Conservation (phyloP, 2,329 filamentous ascomycete species). For the Coniochaeta prunicola region DNA sequence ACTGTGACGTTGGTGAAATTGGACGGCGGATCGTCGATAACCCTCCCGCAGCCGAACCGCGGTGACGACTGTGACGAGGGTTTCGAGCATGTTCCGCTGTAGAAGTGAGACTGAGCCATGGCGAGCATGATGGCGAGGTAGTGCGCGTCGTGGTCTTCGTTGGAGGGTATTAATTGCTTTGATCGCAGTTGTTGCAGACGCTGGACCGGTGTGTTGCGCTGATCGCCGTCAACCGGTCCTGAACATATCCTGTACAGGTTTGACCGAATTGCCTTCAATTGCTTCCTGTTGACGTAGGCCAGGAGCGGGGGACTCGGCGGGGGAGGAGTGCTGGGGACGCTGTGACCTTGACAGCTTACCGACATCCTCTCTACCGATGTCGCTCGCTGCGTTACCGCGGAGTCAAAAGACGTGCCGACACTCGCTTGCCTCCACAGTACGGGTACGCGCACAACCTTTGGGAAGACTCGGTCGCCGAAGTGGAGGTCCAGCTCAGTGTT, state of each 20-base stretch:
- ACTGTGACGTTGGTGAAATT: constrained; percentile 41
- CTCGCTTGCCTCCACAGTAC: constrained; percentile 40
- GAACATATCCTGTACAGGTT: constrained; percentile 38
- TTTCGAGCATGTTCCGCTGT: constrained; percentile 19
- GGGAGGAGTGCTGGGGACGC: constrained; percentile 9
- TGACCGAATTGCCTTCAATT: constrained; percentile 36
- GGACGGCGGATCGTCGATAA: constrained; percentile 15
- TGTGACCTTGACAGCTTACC: constrained; percentile 8
- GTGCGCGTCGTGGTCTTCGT: constrained; percentile 44
- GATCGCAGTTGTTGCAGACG: constrained; percentile 39
- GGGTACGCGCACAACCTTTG: constrained; percentile 37
- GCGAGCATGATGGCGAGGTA: constrained; percentile 45
- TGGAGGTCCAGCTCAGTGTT: constrained; percentile 38
- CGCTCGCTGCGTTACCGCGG: constrained; percentile 21
- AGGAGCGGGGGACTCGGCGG: constrained; percentile 24
- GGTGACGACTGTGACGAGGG: constrained; percentile 17
- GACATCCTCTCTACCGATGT: constrained; percentile 22
- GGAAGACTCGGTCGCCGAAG: constrained; percentile 39
- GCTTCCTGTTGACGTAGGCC: constrained; percentile 40
- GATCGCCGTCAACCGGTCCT: constrained; percentile 27
- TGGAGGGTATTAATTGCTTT: constrained; percentile 37
- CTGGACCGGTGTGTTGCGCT: constrained; percentile 37
- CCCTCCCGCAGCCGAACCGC: constrained; percentile 6
- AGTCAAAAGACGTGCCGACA: constrained; percentile 24
- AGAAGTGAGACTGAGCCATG: constrained; percentile 51